Conservation (phyloP, 768 basidiomycete species). For the Russula emetica region DNA sequence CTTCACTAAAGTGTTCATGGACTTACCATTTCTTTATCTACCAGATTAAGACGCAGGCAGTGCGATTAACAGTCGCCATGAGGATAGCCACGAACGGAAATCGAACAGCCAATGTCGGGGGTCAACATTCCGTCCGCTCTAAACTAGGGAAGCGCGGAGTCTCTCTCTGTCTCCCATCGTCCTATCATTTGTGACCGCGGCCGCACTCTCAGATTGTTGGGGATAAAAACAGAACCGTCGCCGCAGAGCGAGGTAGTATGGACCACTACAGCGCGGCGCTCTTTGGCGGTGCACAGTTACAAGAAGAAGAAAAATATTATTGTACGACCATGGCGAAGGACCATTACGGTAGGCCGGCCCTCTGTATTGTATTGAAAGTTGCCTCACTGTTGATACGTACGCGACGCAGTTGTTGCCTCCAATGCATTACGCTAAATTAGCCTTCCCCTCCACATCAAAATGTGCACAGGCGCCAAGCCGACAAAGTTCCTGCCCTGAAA, state of each 20-base stretch:
- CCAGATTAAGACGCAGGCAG: slow-evolving; percentile 1
- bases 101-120: not conserved
- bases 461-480: not conserved
- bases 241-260: not conserved
- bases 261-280: not conserved
- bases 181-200: slow-evolving; percentile 3
- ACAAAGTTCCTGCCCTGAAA: slow-evolving; percentile 4
- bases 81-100: not conserved
- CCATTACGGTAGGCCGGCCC: not conserved
- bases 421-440: slow-evolving; percentile 9
- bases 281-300: not conserved
- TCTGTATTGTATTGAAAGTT: not conserved
- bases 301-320: not conserved
- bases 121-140: slow-evolving; percentile 4
- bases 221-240: not conserved
- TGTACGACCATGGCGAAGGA: not conserved
- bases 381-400: not conserved
- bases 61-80: slow-evolving; percentile 9
- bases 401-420: not conserved
- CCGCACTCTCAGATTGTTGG: not conserved
- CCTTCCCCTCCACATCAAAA: not conserved
- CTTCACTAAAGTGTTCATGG: not conserved
- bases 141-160: not conserved
- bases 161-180: not conserved
- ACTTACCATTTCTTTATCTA: not conserved